Base-by-base conservation (phyloP, 495 filamentous ascomycete genomes). In the Xylaria scruposa region DNA sequence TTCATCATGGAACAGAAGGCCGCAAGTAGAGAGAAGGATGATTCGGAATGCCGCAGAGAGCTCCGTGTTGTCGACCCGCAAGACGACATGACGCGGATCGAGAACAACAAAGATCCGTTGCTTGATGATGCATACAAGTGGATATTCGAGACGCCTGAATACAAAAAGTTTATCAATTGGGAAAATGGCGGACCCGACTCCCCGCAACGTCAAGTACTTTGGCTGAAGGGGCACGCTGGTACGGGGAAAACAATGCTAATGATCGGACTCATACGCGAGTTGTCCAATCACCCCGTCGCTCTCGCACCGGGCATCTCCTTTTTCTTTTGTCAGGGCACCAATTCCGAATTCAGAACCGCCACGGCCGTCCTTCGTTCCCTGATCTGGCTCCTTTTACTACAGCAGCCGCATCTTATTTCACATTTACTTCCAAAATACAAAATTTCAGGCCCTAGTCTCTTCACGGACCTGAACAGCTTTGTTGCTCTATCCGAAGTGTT, bases 201-300 rank as follows among this genome's bases (percentile, higher is more conserved):
- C 81, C 81, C 80, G 81, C 59, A 81, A 77, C 81, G 80, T 82
- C 62, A 83, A 77, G 49, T 83, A 74, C 71, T 83, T 71, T 78
- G 76, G 62, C 84, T 86, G 70, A 78, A 85, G 9, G 70, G 85
- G 12, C 80, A 76, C 36, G 78, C 80, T 42, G 82, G 83, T n/a
- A 86, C 79, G 63, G 83, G 84, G 12, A 86, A 86, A 75, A 85
- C 83, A n/a, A 87, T 87, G 85, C 79, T 86, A 1, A 53, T 86
- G 44, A 81, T 76, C 24, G 81, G 81, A 36, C 78, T 85, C 58
- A 81, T 85, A 54, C 70, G 82, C 46, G 66, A 83, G 24, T 71
- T 85, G n/a, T 72, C 67, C 3, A 5, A 38, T 19, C 70, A 72
- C 19, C n/a, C 69, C 29, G 70, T 49, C 38, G 53, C 36, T 0